Evolutionary conservation across 1,139 yeast genomes (phyloP), one percentile per base, ranked within the genome.

Genomic region (Candida sp.): DNA sequence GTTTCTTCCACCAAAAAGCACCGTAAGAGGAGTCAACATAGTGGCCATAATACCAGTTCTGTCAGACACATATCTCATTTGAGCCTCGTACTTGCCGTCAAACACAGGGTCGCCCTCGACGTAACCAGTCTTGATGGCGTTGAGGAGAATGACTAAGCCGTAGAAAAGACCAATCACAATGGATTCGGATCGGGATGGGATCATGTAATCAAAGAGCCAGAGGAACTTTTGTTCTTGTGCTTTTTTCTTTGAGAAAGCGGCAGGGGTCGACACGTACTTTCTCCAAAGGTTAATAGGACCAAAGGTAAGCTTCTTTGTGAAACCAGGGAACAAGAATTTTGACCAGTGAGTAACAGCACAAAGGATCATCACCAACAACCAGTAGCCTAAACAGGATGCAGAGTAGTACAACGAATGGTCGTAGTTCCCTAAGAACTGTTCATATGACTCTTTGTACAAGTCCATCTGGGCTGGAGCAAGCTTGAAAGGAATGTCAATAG

Each of bases 401-500:
- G 88, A 87, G 57, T 78, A 73, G 54, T 67, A 79, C 48, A 78
- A 67, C 3, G 85, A 73, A 47, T 67, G 62, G 48, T 68, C 65
- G 53, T 69, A 74, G 52, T 72, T 73, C 4, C 74, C 75, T 38
- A 69, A 59, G 51, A 68, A 74, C 39, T 60, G 61, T 9, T 56
- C 56, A 51, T 73, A 73, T 1, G 70, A 57, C 3, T 50, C 56
- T 26, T 50, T 38, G 49, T 63, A 69, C 7, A 60, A 32, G 1
- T 43, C 12, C 22, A 61, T 50, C 2, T 28, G 43, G 1, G 59
- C 47, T 2, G 45, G 35, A 37, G 68, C 54, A 12, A 70, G 53
- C 7, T 50, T 56, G 6, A 72, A 47, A 4, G 77, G 76, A 17
- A 54, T 53, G 34, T 62, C 57, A 7, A 66, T 47, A 6, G 64